These are phyloP conservation scores for Capsella bursapastoris DNA, from an alignment of 345 rosid genomes.

Conservation along the genomic window DNA sequence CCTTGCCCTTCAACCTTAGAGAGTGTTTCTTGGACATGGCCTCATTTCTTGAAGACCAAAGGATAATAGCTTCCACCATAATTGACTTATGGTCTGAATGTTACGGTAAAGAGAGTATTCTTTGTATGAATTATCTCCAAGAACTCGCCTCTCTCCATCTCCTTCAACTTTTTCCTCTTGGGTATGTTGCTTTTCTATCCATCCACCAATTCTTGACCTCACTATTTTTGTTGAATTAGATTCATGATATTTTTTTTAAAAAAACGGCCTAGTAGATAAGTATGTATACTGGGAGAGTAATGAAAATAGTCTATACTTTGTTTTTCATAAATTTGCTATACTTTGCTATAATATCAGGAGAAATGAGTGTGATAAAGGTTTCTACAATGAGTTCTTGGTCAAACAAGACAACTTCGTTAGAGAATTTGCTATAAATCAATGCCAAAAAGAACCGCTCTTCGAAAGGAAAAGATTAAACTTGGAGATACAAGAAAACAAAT, in stretches of 20 bases:
- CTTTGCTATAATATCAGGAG: neutral
- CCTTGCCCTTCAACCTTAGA: constrained; percentile 41
- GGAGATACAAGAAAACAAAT: constrained; percentile 43
- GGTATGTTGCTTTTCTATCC: constrained; percentile 36
- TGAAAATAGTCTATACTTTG: too few relatives aligned
- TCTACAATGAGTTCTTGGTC: constrained; percentile 40
- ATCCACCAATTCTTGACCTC: too few relatives aligned
- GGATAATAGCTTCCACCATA: constrained; percentile 52
- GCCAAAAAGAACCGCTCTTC: constrained; percentile 32
- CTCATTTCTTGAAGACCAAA: constrained; percentile 61
- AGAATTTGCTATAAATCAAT: constrained; percentile 49
- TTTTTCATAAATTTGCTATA: too few relatives aligned
- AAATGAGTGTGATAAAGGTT: neutral
- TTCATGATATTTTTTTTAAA: too few relatives aligned
- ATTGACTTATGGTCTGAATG: constrained; percentile 60
- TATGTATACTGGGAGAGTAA: too few relatives aligned
- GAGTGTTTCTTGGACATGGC: constrained; percentile 61
- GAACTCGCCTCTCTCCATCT: constrained; percentile 53
- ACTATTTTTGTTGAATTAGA: neutral
- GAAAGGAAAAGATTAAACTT: constrained; percentile 46
- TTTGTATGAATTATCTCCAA: constrained; percentile 45
- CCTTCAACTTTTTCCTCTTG: constrained; percentile 48
- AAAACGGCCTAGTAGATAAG: too few relatives aligned
- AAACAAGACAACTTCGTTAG: constrained; percentile 57
- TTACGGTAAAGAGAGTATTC: constrained; percentile 40